These are phyloP conservation scores for Coniferiporia sulphurascens DNA, from an alignment of 1,284 basidiomycete genomes.

Conservation along the genomic window DNA sequence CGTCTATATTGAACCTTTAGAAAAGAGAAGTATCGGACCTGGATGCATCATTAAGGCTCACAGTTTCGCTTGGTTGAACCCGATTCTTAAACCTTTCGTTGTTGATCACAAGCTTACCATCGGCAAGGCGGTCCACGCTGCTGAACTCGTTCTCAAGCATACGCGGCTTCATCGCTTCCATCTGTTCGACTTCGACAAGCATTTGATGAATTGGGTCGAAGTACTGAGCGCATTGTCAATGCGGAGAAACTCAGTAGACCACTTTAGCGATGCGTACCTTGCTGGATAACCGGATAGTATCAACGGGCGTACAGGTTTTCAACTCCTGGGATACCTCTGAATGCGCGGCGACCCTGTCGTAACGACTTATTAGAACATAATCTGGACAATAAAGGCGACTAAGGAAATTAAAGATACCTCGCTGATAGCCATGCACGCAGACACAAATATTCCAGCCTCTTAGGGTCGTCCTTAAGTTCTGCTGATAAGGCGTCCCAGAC, in stretches of 20 bases:
- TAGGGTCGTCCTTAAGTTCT: constrained; percentile 17
- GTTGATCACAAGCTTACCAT: constrained; percentile 25
- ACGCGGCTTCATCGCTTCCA: constrained; percentile 26
- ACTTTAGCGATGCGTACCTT: constrained; percentile 1
- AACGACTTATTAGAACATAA: background rate
- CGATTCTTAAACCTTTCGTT: constrained; percentile 35
- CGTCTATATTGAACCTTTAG: constrained; percentile 23
- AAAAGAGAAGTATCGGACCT: background rate
- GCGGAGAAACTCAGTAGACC: background rate
- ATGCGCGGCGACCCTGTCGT: constrained; percentile 15
- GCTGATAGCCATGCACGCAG: constrained; percentile 36
- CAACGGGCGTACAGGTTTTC: background rate
- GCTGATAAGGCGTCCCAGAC: constrained; percentile 27
- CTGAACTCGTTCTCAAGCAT: constrained; percentile 17
- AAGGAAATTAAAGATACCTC: constrained; percentile 24
- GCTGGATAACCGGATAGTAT: constrained; percentile 7
- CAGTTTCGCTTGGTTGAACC: constrained; percentile 30
- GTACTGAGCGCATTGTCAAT: background rate
- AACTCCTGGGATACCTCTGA: background rate
- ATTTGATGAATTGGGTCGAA: constrained; percentile 23
- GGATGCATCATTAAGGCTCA: constrained; percentile 16
- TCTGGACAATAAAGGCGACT: too few relatives aligned
- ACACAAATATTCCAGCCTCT: constrained; percentile 23
- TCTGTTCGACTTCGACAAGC: constrained; percentile 26
- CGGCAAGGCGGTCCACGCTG: constrained; percentile 14